Evolutionary conservation across 208 protist genomes (phyloP).

Genomic region (Leishmania amazonensis): DNA sequence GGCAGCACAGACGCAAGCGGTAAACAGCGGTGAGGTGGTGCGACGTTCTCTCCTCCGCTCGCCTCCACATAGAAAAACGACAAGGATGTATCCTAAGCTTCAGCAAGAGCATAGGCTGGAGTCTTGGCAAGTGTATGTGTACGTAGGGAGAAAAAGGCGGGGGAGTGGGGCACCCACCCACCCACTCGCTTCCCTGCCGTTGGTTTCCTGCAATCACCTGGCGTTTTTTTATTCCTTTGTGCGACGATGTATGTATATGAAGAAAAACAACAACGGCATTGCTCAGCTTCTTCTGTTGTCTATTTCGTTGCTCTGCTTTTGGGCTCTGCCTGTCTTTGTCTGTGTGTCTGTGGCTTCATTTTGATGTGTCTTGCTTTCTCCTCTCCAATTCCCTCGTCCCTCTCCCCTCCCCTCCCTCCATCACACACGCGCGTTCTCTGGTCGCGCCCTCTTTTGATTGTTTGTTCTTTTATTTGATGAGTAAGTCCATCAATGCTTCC

Average conservation of each 20-base stretch:
- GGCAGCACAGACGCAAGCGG: background rate
- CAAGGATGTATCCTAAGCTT: background rate
- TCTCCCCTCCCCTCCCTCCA: background rate
- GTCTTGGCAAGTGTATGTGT: background rate
- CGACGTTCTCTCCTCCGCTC: background rate
- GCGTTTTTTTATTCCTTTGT: slow-evolving; percentile 12
- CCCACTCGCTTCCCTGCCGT: background rate
- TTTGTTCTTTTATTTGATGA: slow-evolving; percentile 1
- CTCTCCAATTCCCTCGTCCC: background rate
- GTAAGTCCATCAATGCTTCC: background rate
- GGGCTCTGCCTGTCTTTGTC: background rate
- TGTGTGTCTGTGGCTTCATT: background rate
- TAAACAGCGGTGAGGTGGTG: background rate
- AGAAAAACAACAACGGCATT: background rate
- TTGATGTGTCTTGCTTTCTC: background rate
- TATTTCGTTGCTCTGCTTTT: background rate
- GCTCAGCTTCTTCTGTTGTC: slow-evolving; percentile 17
- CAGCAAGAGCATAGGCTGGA: background rate
- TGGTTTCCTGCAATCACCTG: background rate
- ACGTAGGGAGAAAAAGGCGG: background rate
- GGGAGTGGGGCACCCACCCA: background rate
- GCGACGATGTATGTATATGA: background rate
- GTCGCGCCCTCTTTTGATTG: background rate
- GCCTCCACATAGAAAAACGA: background rate
- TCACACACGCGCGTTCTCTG: background rate